Conservation (phyloP, 345 rosid species). For the Physaria fendleri region DNA sequence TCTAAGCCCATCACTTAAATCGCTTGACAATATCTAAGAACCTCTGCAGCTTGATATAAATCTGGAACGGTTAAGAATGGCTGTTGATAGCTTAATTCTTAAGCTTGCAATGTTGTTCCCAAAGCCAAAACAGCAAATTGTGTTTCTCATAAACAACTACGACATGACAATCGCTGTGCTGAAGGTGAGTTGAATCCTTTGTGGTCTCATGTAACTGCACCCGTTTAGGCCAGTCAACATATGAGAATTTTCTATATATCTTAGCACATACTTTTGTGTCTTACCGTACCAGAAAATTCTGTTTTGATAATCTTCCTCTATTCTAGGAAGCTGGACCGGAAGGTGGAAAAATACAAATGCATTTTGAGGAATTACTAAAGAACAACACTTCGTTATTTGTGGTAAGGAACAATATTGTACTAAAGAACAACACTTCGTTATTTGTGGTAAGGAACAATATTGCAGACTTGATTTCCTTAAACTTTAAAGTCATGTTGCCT, state of each 20-base stretch:
- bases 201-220: neutral
- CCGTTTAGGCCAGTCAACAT: too few species aligned
- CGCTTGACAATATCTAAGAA: neutral
- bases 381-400: constrained; percentile 73
- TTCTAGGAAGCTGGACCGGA: constrained; percentile 88
- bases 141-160: constrained; percentile 90
- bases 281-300: neutral
- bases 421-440: too few species aligned
- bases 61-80: constrained; percentile 92
- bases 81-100: constrained; percentile 75
- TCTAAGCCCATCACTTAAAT: neutral
- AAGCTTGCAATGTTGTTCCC: constrained; percentile 78
- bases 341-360: constrained; percentile 87
- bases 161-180: constrained; percentile 93
- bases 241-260: too few species aligned
- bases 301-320: constrained; percentile 4
- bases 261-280: too few species aligned
- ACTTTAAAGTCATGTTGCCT: neutral
- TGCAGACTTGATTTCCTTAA: neutral
- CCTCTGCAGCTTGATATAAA: constrained; percentile 84
- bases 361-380: constrained; percentile 87
- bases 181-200: constrained; percentile 49
- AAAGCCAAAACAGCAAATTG: constrained; percentile 66
- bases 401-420: too few species aligned
- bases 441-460: constrained; percentile 60